These are phyloP conservation scores for Ailanthus altissimus DNA, from an alignment of 345 rosid species.

Conservation along the genomic window DNA sequence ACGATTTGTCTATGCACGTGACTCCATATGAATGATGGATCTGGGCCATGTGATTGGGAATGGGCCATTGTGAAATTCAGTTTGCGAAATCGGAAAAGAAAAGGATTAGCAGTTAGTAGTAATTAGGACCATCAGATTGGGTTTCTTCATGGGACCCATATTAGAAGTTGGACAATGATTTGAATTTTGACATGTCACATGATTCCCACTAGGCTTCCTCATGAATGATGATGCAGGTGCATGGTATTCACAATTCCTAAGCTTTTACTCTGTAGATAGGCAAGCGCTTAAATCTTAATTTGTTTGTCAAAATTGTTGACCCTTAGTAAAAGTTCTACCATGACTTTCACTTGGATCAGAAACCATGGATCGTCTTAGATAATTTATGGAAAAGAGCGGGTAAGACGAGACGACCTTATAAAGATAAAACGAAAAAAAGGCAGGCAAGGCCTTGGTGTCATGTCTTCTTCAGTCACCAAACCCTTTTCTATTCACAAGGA, in stretches of 20 bases:
- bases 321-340: background rate
- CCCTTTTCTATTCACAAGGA: background rate
- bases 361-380: conserved; percentile 27
- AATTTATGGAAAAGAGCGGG: conserved; percentile 16
- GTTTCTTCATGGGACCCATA: conserved; percentile 34
- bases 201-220: conserved; percentile 8
- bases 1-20: conserved; percentile 52
- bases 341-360: no score
- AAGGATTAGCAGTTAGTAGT: conserved; percentile 22
- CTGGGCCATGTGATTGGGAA: conserved; percentile 38
- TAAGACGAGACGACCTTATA: no score
- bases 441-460: background rate
- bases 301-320: background rate
- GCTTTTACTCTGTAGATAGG: background rate
- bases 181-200: conserved; percentile 40
- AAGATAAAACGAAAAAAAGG: background rate
- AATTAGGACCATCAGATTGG: conserved; percentile 31
- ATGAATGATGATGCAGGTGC: background rate
- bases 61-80: conserved; percentile 29
- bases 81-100: conserved; percentile 34
- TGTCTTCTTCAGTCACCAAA: conserved; percentile 2
- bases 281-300: background rate
- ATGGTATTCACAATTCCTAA: background rate
- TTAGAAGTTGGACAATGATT: conserved; percentile 14
- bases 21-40: conserved; percentile 35